These are phyloP conservation scores for Colletotrichum euphorbiae DNA, from an alignment of 2,329 filamentous ascomycete species.

Conservation along the genomic window DNA sequence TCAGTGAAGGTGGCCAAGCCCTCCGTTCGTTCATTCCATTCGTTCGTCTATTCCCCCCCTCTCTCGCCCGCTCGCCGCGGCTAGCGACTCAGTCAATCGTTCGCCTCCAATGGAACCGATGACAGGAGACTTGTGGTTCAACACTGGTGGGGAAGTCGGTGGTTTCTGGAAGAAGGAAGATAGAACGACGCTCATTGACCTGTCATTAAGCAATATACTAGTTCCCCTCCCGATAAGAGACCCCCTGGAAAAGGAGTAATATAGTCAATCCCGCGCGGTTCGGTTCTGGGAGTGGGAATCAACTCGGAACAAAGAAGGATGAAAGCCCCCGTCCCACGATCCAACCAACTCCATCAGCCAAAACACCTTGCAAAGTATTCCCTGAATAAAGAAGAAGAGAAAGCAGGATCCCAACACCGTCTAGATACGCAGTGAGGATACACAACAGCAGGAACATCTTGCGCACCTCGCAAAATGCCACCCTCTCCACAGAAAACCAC, in stretches of 20 bases:
- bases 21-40: too few species aligned
- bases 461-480: not conserved
- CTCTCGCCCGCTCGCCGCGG: not conserved
- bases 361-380: not conserved
- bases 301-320: too few species aligned
- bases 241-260: not conserved
- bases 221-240: not conserved
- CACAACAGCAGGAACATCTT: not conserved
- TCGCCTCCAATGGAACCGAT: not conserved
- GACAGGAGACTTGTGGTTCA: not conserved
- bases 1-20: not conserved
- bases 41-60: not conserved
- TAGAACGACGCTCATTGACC: not conserved
- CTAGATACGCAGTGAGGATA: not conserved
- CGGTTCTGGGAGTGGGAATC: not conserved
- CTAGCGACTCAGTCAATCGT: conserved; percentile 1
- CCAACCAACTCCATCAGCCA: not conserved
- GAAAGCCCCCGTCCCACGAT: too few species aligned
- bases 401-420: not conserved
- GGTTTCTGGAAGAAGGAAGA: not conserved
- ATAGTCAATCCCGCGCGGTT: not conserved
- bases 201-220: conserved; percentile 29
- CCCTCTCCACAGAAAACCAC: not conserved
- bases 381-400: too few species aligned
- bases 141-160: not conserved